phyloP scores from a whole-genome alignment of 2,329 filamentous ascomycete genomes.

The Apiospora aurea region DNA sequence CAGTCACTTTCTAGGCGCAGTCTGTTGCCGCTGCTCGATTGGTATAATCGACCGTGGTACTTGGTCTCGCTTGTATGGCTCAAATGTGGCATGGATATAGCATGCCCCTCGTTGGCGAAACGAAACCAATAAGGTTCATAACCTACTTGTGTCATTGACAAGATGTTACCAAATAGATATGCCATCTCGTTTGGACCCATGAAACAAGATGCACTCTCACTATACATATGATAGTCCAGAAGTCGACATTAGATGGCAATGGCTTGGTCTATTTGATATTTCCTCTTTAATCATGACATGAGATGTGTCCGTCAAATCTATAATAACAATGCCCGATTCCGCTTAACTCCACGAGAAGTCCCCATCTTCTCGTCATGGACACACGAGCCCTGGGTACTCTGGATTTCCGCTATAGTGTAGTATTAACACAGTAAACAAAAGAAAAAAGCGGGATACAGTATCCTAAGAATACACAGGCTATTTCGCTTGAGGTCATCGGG shows the following conservation, averaged over 20 bases:
- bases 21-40: too few species aligned
- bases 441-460: slow-evolving; percentile 33
- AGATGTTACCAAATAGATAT: too few species aligned
- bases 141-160: too few species aligned
- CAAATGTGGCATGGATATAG: too few species aligned
- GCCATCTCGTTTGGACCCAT: too few species aligned
- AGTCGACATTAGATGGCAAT: background rate
- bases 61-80: too few species aligned
- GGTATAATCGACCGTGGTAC: too few species aligned
- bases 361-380: slow-evolving; percentile 12
- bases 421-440: slow-evolving; percentile 36
- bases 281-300: slow-evolving; percentile 13
- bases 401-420: slow-evolving; percentile 16
- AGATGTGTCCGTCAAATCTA: slow-evolving; percentile 14
- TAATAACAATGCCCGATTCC: slow-evolving; percentile 16
- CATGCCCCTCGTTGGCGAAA: too few species aligned
- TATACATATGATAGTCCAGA: too few species aligned
- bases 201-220: too few species aligned
- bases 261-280: slow-evolving; percentile 1
- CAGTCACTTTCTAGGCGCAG: too few species aligned
- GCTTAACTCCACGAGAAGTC: slow-evolving; percentile 19
- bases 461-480: slow-evolving; percentile 19
- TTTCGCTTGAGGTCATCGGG: slow-evolving; percentile 10
- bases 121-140: too few species aligned
- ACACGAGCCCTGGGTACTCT: background rate